Evolutionary conservation across 441 rosid species (phyloP), one percentile per base, ranked within the genome.

Genomic region (Syzygium malaccense): DNA sequence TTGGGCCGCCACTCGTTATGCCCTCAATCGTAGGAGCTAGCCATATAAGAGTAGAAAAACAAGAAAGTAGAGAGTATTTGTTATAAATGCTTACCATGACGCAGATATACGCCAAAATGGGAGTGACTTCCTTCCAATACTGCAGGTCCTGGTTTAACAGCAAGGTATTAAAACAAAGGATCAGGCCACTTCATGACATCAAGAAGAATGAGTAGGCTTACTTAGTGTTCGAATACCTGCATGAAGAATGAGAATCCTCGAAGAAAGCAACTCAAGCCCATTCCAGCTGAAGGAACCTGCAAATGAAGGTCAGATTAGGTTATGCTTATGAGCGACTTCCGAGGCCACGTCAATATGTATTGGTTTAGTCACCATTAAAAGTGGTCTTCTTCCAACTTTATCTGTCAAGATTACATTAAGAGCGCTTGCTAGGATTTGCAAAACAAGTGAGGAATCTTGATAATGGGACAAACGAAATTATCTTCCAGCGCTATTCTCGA

Each of bases 271-370:
- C 92, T 89, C 41, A 92, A 79, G 88, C 93, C 91, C 87, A 88
- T 90, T 87, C 94, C 97, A 14, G 87, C 86, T 12, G 92, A 88
- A 84, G 96, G 93, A 87, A 92, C 87, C 97, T 94, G 88, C 87
- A 91, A 66, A 86, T 14, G 26, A n/a, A 49, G 56, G 37, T 86
- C 30, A 12, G 3, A 58, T 26, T 58, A 11, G 30, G 17, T 12
- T 30, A 20, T 68, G 12, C 91, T 86, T 64, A 93, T 95, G 93
- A 93, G 57, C n/a, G 94, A 92, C 19, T 94, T 93, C 32, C 90
- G 91, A 58, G 30, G 30, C 66, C 6, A 60, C 32, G 8, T 60
- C 32, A 60, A 28, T 60, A 60, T 60, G 66, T 60, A 60, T 60
- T 60, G 3, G n/a, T 28, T 60, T 28, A 60, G 66, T 60, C 66